Evolutionary conservation across 2,329 filamentous ascomycete species (phyloP), one percentile per base, ranked within the genome.

Genomic region (Torrubiella hemipterigena): DNA sequence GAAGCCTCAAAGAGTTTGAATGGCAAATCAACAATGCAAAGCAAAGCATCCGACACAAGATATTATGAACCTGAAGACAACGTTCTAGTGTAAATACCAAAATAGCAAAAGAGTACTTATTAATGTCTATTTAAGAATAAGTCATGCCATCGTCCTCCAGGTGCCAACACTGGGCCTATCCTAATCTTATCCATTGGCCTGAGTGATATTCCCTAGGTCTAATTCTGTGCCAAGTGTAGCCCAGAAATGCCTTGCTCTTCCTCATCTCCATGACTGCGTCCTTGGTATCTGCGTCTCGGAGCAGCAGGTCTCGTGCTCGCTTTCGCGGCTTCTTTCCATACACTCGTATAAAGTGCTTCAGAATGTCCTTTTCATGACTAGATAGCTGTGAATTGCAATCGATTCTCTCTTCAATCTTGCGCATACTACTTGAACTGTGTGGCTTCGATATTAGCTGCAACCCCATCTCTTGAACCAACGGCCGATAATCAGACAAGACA

Each of bases 1-100:
- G 85, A 36, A 78, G 81, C 4, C 59, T 98, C 33, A 78, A 75
- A 46, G 91, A 98, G 60, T 96, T 96, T 57, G 76, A 91, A 51
- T 95, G 85, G 81, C 91, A 98, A 55, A 77, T 96, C 17, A 62
- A 61, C 30, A 87, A 81, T 49, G 78, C 79, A 10, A 76, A 59
- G 39, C n/a, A n/a, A n/a, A n/a, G n/a, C n/a, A n/a, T n/a, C n/a
- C n/a, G n/a, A n/a, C n/a, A n/a, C n/a, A n/a, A n/a, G n/a, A n/a
- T n/a, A n/a, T n/a, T n/a, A n/a, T n/a, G n/a, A n/a, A n/a, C n/a
- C n/a, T n/a, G n/a, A n/a, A n/a, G n/a, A n/a, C n/a, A n/a, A n/a
- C n/a, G n/a, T n/a, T n/a, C n/a, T n/a, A n/a, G n/a, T n/a, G n/a
- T n/a, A n/a, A n/a, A n/a, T n/a, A n/a, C n/a, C n/a, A n/a, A n/a